phyloP scores from a whole-genome alignment of 2,329 filamentous ascomycete genomes.

The Macrophomina tecta region DNA sequence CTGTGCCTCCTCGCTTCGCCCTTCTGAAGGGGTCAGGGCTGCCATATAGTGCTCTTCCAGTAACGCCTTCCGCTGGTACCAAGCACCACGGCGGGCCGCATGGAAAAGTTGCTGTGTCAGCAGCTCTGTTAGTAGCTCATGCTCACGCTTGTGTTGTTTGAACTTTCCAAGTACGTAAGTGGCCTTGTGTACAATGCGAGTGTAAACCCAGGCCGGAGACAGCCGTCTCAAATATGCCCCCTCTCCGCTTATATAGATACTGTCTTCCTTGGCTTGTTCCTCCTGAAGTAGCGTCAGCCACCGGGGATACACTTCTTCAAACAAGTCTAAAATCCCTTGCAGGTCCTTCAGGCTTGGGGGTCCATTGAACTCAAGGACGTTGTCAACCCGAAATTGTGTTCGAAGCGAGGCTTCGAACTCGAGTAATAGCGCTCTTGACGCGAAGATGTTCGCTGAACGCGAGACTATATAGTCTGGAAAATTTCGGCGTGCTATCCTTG shows the following conservation, averaged over 20 bases:
- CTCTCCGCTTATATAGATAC: constrained; percentile 80
- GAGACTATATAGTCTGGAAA: constrained; percentile 92
- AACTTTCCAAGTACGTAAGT: constrained; percentile 74
- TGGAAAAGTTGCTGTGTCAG: constrained; percentile 85
- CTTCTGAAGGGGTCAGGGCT: constrained; percentile 58
- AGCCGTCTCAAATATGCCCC: constrained; percentile 88
- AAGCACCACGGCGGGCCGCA: constrained; percentile 79
- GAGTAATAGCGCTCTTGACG: constrained; percentile 73
- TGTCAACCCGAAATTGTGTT: constrained; percentile 81
- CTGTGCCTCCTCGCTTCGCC: constrained; percentile 62
- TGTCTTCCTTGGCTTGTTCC: constrained; percentile 78
- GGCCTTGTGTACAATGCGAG: constrained; percentile 88
- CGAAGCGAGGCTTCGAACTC: constrained; percentile 90
- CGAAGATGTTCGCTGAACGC: constrained; percentile 86
- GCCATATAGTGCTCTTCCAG: constrained; percentile 96
- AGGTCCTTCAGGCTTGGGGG: constrained; percentile 70
- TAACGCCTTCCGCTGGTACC: constrained; percentile 95
- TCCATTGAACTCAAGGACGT: constrained; percentile 78
- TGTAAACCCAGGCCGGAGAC: constrained; percentile 91
- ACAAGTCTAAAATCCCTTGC: constrained; percentile 71
- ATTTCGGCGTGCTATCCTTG: constrained; percentile 84
- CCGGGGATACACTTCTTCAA: constrained; percentile 76
- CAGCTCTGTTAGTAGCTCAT: constrained; percentile 75
- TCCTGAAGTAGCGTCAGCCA: constrained; percentile 77
- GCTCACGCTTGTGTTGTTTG: constrained; percentile 80